Evolutionary conservation across 805 yeast species (phyloP).

Genomic region (Cyberlindnera suaveolens): DNA sequence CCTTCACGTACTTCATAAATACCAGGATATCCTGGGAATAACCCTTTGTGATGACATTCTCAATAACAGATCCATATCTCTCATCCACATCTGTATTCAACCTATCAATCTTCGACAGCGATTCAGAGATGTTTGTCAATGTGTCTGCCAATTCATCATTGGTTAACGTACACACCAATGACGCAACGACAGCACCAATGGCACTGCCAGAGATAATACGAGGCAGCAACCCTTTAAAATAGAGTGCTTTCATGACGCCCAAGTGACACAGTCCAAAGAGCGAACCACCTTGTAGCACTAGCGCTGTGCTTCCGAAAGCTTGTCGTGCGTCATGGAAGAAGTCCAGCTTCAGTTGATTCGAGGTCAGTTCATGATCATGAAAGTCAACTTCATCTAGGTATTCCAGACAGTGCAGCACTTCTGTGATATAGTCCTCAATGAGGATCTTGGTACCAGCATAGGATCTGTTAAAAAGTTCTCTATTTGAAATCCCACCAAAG

Average conservation of each 20-base stretch:
- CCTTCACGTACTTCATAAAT: constrained; percentile 72
- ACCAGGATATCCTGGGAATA: constrained; percentile 81
- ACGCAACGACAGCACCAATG: constrained; percentile 89
- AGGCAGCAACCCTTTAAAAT: constrained; percentile 70
- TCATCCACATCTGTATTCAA: constrained; percentile 50
- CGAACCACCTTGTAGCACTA: constrained; percentile 91
- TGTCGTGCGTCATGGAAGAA: constrained; percentile 84
- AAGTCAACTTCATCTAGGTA: constrained; percentile 39
- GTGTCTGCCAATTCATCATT: constrained; percentile 53
- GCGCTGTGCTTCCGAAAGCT: constrained; percentile 85
- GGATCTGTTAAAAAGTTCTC: constrained; percentile 70
- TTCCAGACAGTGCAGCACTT: constrained; percentile 63
- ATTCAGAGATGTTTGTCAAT: constrained; percentile 35
- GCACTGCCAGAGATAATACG: constrained; percentile 87
- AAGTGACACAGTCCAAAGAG: constrained; percentile 89
- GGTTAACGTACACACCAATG: constrained; percentile 68
- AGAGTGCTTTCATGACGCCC: constrained; percentile 86
- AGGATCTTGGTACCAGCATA: constrained; percentile 83
- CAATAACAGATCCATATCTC: constrained; percentile 62
- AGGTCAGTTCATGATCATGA: constrained; percentile 26
- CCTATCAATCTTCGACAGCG: constrained; percentile 33
- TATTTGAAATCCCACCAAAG: constrained; percentile 84
- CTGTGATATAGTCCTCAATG: constrained; percentile 81
- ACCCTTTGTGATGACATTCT: constrained; percentile 70
- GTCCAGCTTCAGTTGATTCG: constrained; percentile 52